Conservation (phyloP, 176 grass and related monocot species). For the Secale cereale region DNA sequence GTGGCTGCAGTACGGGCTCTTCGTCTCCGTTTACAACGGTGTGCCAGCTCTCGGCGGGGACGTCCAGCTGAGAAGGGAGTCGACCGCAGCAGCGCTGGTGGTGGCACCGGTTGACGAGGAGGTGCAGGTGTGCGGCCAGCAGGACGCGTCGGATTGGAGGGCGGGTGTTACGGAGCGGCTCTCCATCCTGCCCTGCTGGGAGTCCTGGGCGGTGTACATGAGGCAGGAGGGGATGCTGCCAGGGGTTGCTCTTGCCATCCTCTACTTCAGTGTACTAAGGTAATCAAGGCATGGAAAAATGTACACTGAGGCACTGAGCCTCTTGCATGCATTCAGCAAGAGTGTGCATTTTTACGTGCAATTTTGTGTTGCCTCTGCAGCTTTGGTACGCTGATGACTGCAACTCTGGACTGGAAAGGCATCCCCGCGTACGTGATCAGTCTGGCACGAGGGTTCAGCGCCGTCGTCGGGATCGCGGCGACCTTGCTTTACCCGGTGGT, state of each 20-base stretch:
- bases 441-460: conserved; percentile 60
- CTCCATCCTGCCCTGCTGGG: conserved; percentile 62
- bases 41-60: conserved; percentile 54
- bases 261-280: conserved; percentile 86
- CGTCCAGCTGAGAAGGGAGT: conserved; percentile 29
- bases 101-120: conserved; percentile 1
- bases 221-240: conserved; percentile 82
- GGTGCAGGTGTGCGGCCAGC: neutral
- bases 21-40: conserved; percentile 72
- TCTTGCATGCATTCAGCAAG: neutral
- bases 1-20: conserved; percentile 73
- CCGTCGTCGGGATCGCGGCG: conserved; percentile 67
- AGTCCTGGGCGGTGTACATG: conserved; percentile 65
- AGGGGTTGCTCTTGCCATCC: conserved; percentile 71
- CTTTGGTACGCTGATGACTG: conserved; percentile 92
- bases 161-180: conserved; percentile 31
- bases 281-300: neutral
- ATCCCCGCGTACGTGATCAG: conserved; percentile 85
- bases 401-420: conserved; percentile 81
- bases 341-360: neutral
- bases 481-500: conserved; percentile 63
- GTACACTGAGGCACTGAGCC: neutral
- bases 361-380: conserved; percentile 20
- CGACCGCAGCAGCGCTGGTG: neutral
- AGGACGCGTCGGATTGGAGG: conserved; percentile 32